Evolutionary conservation across 345 rosid species (phyloP).

Genomic region (Acer yangbiense): DNA sequence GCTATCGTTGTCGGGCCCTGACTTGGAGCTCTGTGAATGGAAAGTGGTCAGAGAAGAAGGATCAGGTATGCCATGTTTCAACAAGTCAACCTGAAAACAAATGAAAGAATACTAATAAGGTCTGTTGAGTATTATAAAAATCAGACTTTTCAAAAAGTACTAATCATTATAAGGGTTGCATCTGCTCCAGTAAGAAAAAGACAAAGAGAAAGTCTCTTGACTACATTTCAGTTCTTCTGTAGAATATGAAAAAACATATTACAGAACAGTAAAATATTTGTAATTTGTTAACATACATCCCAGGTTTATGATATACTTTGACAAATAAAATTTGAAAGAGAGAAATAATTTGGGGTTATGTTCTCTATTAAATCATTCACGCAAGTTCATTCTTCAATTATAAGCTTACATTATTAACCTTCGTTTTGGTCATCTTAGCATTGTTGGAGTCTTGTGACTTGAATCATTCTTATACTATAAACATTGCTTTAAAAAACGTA

Average conservation of each 20-base stretch:
- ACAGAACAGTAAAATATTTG: background rate
- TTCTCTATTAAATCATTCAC: background rate
- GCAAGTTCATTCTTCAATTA: background rate
- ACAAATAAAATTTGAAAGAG: too few species aligned
- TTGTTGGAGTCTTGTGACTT: background rate
- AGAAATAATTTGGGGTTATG: background rate
- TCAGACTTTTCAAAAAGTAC: background rate
- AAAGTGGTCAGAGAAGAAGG: slow-evolving; percentile 56
- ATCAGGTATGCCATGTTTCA: slow-evolving; percentile 86
- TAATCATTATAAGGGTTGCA: background rate
- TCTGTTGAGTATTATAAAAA: background rate
- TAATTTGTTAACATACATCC: background rate
- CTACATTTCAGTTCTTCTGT: background rate
- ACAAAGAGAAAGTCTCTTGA: background rate
- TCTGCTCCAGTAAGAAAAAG: background rate
- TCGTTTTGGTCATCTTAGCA: background rate
- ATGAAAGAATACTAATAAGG: background rate
- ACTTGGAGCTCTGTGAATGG: slow-evolving; percentile 46
- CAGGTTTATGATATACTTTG: too few species aligned
- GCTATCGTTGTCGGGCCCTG: slow-evolving; percentile 52
- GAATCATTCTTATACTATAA: background rate
- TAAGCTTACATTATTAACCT: background rate
- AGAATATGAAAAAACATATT: background rate
- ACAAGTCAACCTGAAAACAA: slow-evolving; percentile 67
- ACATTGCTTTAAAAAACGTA: too few species aligned